Evolutionary conservation across 345 rosid species (phyloP).

Genomic region (Ricinus communis): DNA sequence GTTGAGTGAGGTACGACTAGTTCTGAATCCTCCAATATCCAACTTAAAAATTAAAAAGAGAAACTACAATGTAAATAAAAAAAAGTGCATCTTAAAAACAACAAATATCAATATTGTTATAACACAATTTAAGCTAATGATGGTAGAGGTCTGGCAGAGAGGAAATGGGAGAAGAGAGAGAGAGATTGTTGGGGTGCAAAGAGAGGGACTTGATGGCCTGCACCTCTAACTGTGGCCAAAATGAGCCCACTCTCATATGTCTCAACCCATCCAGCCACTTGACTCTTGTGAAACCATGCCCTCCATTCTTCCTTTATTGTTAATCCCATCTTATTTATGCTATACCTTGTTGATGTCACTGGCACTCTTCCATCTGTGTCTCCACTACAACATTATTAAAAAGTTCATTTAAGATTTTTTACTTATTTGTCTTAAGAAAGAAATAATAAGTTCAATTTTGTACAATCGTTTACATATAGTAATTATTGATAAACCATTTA

Average conservation of each 20-base stretch:
- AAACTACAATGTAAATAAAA: too few species aligned
- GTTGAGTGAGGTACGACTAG: too few species aligned
- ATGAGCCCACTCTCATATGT: slow-evolving; percentile 51
- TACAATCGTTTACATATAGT: too few species aligned
- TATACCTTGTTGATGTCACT: slow-evolving; percentile 69
- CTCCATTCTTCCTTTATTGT: slow-evolving; percentile 56
- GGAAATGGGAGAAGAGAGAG: slow-evolving; percentile 57
- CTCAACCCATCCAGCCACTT: slow-evolving; percentile 82
- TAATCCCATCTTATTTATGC: slow-evolving; percentile 53
- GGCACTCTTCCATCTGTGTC: slow-evolving; percentile 90
- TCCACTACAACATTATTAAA: slow-evolving; percentile 54
- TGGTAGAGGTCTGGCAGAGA: slow-evolving; percentile 19
- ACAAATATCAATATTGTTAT: too few species aligned
- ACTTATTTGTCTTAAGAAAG: too few species aligned
- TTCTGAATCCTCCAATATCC: too few species aligned
- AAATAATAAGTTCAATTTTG: too few species aligned
- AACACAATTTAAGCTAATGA: too few species aligned
- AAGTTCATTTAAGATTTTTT: too few species aligned
- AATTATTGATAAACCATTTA: too few species aligned
- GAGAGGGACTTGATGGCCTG: slow-evolving; percentile 70
- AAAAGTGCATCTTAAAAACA: too few species aligned
- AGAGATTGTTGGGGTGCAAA: slow-evolving; percentile 60
- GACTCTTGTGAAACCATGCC: slow-evolving; percentile 65
- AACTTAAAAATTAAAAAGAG: too few species aligned
- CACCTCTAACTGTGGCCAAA: slow-evolving; percentile 66